Percentiles rank a stretch among this genome's conserved stretches.
phyloP scores from a whole-genome alignment of 140 eudicot species.

The Cichorium intybus region DNA sequence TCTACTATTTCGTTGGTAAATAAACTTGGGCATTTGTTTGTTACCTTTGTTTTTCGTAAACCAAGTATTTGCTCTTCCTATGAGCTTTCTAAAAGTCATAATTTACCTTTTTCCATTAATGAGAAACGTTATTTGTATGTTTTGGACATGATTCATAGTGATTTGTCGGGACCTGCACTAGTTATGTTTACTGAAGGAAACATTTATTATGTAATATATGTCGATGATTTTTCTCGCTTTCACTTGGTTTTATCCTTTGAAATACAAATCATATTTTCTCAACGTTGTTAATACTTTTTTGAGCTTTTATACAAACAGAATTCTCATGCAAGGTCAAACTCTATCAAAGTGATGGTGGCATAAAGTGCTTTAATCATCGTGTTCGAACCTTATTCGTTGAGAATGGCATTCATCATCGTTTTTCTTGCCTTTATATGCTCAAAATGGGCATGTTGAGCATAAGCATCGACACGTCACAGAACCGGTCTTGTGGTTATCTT shows the following conservation, averaged over 20 bases:
- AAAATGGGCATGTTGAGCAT: neutral
- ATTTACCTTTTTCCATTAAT: neutral
- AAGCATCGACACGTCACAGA: neutral
- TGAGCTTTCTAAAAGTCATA: conserved; percentile 1
- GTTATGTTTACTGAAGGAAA: neutral
- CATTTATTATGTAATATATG: neutral
- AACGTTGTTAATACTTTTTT: neutral
- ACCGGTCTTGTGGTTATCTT: neutral
- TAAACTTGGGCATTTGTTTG: neutral
- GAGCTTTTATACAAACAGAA: neutral
- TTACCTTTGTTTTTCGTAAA: neutral
- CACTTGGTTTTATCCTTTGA: neutral
- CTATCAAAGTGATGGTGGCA: neutral
- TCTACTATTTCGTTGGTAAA: neutral
- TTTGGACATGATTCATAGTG: neutral
- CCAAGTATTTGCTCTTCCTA: neutral
- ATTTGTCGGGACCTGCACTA: neutral
- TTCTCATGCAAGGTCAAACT: neutral
- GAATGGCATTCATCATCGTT: neutral
- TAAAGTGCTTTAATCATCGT: neutral
- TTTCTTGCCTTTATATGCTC: neutral
- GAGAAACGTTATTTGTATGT: neutral
- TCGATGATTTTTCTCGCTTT: neutral
- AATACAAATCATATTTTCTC: neutral
- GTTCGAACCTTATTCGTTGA: neutral